phyloP scores from a whole-genome alignment of 179 eudicot species.

The Monotropa hypopitys region DNA sequence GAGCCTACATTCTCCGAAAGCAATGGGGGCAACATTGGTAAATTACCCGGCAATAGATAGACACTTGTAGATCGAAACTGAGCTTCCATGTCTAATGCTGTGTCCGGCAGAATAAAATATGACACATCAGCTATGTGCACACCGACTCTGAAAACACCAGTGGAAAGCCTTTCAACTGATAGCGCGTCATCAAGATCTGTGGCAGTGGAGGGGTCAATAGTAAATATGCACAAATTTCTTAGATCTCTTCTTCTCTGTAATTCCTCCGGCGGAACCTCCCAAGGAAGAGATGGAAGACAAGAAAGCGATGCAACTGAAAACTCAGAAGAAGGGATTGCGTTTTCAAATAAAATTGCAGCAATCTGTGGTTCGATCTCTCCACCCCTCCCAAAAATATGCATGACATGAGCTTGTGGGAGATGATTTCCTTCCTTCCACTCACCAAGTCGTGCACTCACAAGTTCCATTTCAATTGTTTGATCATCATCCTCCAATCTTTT shows the following conservation, averaged over 20 bases:
- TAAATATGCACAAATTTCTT: conserved; percentile 67
- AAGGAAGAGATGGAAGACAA: conserved; percentile 48
- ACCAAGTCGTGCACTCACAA: conserved; percentile 57
- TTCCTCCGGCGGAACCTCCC: conserved; percentile 55
- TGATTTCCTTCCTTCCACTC: conserved; percentile 53
- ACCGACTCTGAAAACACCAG: conserved; percentile 52
- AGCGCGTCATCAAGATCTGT: conserved; percentile 92
- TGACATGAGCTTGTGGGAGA: conserved; percentile 55
- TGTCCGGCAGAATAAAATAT: conserved; percentile 72
- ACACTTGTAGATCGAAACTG: conserved; percentile 66
- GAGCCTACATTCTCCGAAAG: conserved; percentile 77
- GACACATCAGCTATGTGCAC: conserved; percentile 93
- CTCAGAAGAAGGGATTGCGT: conserved; percentile 38
- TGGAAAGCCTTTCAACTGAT: conserved; percentile 54
- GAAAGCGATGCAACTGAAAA: conserved; percentile 59
- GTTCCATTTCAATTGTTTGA: conserved; percentile 52
- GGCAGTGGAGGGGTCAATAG: conserved; percentile 84
- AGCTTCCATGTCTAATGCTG: conserved; percentile 69
- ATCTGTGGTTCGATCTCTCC: conserved; percentile 75
- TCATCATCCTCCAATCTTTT: conserved; percentile 57
- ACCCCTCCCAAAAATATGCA: conserved; percentile 57
- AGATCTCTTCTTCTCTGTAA: conserved; percentile 47
- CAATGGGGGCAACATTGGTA: conserved; percentile 74
- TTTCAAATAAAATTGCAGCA: conserved; percentile 66
- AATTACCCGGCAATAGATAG: conserved; percentile 45